Evolutionary conservation across 2,329 filamentous ascomycete genomes (phyloP).

Genomic region (Pseudogymnoascus sp.): DNA sequence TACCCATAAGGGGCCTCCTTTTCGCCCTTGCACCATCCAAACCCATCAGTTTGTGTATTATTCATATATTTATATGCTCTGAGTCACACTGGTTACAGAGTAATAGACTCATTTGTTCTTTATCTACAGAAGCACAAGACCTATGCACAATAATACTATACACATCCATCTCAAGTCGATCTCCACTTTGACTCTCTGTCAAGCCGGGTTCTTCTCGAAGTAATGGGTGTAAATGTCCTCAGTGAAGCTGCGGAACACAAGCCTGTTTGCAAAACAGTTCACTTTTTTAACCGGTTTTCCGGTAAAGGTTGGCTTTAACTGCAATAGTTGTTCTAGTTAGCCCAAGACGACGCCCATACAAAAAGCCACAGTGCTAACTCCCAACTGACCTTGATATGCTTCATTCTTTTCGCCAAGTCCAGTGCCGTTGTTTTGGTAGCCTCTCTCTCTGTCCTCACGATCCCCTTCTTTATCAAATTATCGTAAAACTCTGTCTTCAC

Average conservation of each 20-base stretch:
- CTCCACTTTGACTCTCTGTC: slow-evolving; percentile 37
- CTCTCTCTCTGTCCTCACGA: neutral
- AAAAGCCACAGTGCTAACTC: neutral
- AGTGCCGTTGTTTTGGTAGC: neutral
- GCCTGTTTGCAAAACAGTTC: neutral
- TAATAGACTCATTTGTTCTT: neutral
- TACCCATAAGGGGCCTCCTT: neutral
- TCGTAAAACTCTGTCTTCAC: neutral
- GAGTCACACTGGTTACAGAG: neutral
- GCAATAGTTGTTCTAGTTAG: neutral
- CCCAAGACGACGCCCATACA: neutral
- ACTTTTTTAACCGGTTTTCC: neutral
- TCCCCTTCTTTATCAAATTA: neutral
- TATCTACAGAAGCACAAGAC: neutral
- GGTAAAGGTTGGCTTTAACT: neutral
- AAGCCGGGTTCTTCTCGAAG: slow-evolving; percentile 26
- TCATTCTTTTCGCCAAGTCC: neutral
- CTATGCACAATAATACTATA: slow-evolving; percentile 28
- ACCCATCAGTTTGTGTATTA: neutral
- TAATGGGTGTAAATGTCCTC: neutral
- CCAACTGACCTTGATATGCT: neutral
- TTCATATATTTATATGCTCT: neutral
- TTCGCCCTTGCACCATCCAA: neutral
- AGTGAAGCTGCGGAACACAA: neutral
- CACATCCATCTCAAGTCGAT: slow-evolving; percentile 33